Conservation (phyloP, 2,329 filamentous ascomycete species). For the Capronia americana region DNA sequence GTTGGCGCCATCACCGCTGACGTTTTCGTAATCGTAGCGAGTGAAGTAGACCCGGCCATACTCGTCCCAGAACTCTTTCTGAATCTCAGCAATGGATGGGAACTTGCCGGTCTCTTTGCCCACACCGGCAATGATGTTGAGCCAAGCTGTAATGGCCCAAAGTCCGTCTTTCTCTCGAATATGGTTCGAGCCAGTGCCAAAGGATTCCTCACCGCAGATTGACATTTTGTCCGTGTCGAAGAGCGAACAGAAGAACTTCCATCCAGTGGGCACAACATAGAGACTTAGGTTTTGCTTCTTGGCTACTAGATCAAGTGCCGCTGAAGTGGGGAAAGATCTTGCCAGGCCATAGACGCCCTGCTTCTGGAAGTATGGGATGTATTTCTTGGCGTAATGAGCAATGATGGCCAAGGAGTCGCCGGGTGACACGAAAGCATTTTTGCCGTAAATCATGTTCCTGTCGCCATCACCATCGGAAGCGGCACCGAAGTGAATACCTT, state of each 20-base stretch:
- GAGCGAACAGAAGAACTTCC: constrained; percentile 98
- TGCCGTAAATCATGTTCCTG: constrained; percentile 99
- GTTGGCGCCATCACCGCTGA: constrained; percentile 87
- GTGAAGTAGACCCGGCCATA: constrained; percentile 99
- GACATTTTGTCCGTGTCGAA: constrained; percentile 96
- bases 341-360: constrained; percentile 95
- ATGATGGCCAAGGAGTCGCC: constrained; percentile 98
- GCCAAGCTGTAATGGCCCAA: constrained; percentile 96
- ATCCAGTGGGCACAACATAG: constrained; percentile 98
- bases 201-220: constrained; percentile 98
- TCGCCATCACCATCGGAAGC: constrained; percentile 97
- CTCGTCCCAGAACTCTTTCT: constrained; percentile 93
- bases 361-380: constrained; percentile 98
- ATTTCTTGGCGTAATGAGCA: constrained; percentile 83
- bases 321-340: constrained; percentile 96
- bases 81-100: constrained; percentile 93
- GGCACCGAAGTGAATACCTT: constrained; percentile 91
- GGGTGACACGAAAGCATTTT: constrained; percentile 93
- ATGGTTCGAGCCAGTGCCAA: constrained; percentile 97
- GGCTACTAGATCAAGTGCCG: constrained; percentile 92
- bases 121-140: constrained; percentile 97
- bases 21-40: constrained; percentile 96
- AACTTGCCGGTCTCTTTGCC: constrained; percentile 70
- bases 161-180: constrained; percentile 99
- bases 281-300: constrained; percentile 88